Evolutionary conservation across 495 filamentous ascomycete species (phyloP).

Genomic region (Xylaria sp.): DNA sequence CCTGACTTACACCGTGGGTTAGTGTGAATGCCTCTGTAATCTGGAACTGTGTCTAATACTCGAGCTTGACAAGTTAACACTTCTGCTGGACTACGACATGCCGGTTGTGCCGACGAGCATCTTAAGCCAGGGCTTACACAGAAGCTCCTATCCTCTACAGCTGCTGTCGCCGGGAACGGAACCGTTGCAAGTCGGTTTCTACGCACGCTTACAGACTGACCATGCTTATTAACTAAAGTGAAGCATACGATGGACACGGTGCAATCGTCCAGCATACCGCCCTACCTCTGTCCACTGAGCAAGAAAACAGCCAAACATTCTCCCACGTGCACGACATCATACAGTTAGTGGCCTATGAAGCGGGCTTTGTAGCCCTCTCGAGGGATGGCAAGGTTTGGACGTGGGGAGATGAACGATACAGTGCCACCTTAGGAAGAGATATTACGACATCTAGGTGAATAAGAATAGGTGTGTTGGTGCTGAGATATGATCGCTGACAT

Average conservation of each 20-base stretch:
- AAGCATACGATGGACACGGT: conserved; percentile 37
- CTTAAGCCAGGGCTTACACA: conserved; percentile 24
- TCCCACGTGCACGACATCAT: conserved; percentile 34
- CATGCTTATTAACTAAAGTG: conserved; percentile 11
- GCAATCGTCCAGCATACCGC: conserved; percentile 39
- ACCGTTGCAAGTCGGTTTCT: conserved; percentile 35
- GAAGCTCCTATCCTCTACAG: conserved; percentile 30
- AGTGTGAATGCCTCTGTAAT: conserved; percentile 25
- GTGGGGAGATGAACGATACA: conserved; percentile 66
- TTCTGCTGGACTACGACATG: conserved; percentile 33
- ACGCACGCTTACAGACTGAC: neutral
- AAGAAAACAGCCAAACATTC: conserved; percentile 28
- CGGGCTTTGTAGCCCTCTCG: conserved; percentile 60
- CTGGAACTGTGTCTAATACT: conserved; percentile 1
- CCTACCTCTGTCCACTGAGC: conserved; percentile 15
- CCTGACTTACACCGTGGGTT: conserved; percentile 50
- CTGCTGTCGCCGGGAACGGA: conserved; percentile 46
- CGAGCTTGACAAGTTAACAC: conserved; percentile 33
- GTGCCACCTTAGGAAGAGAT: conserved; percentile 55
- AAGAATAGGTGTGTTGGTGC: conserved; percentile 3
- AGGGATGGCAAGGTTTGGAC: conserved; percentile 58
- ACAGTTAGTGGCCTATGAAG: conserved; percentile 59
- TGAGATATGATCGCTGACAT: conserved; percentile 28
- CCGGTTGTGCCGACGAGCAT: conserved; percentile 33
- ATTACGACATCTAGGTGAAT: conserved; percentile 41